Evolutionary conservation across 2,329 filamentous ascomycete species (phyloP).

Genomic region (Ophioceras dolichostomum): DNA sequence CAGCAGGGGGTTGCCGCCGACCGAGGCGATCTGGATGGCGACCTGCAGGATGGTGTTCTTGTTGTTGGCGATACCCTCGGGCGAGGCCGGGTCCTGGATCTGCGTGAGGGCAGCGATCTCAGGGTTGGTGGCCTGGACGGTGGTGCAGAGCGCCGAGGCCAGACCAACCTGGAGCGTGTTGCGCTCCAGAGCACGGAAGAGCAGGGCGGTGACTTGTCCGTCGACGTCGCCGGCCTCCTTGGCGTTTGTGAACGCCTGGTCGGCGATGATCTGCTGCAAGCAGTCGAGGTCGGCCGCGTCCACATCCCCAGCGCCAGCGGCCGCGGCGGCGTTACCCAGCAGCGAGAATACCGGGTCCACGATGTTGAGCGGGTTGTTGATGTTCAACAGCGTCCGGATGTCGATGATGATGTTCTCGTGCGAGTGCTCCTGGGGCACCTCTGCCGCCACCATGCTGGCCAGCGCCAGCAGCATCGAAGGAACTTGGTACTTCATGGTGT

Average conservation of each 20-base stretch:
- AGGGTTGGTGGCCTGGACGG: conserved; percentile 39
- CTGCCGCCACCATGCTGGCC: conserved; percentile 17
- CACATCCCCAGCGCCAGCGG: conserved; percentile 16
- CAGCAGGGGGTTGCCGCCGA: conserved; percentile 49
- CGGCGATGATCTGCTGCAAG: conserved; percentile 44
- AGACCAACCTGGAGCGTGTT: conserved; percentile 47
- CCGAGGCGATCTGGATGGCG: conserved; percentile 43
- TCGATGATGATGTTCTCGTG: conserved; percentile 28
- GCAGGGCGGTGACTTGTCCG: conserved; percentile 38
- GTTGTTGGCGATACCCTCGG: conserved; percentile 33
- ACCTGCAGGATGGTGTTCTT: conserved; percentile 47
- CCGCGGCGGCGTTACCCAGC: conserved; percentile 29
- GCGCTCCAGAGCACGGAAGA: conserved; percentile 43
- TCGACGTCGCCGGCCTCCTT: conserved; percentile 40
- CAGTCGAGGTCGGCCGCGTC: conserved; percentile 33
- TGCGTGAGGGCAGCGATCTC: conserved; percentile 52
- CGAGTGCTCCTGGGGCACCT: conserved; percentile 39
- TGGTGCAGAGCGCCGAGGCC: conserved; percentile 43
- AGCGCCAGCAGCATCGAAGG: conserved; percentile 15
- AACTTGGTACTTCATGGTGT: conserved; percentile 19
- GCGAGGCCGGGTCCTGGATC: conserved; percentile 57
- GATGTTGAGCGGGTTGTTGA: conserved; percentile 36
- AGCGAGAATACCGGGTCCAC: conserved; percentile 34
- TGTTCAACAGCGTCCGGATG: conserved; percentile 22
- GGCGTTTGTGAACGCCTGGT: conserved; percentile 49